These are phyloP conservation scores for Malus asiatica DNA, from an alignment of 306 rosid species.

Conservation along the genomic window DNA sequence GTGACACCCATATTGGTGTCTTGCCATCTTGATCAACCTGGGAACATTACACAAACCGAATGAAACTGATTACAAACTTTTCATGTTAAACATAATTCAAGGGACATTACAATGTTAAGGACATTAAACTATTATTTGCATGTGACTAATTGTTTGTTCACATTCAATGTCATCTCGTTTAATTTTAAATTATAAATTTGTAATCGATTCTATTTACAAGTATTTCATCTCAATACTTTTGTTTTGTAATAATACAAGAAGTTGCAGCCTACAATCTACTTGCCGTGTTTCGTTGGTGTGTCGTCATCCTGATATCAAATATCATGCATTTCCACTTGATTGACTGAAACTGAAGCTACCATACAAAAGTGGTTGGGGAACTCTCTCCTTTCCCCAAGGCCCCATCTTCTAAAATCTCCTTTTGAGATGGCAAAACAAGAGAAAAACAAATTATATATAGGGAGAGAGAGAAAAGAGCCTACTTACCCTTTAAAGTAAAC, in stretches of 20 bases:
- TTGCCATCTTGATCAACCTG: neutral
- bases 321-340: neutral
- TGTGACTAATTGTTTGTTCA: neutral
- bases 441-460: neutral
- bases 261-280: neutral
- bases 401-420: constrained; percentile 17
- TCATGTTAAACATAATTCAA: neutral
- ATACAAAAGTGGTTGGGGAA: constrained; percentile 20
- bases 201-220: neutral
- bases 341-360: neutral
- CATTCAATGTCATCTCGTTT: no score
- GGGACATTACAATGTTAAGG: neutral
- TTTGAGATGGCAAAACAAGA: constrained; percentile 5
- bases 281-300: neutral
- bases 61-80: neutral
- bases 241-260: neutral
- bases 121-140: neutral
- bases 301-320: neutral
- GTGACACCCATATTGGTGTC: neutral
- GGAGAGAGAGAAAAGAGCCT: neutral
- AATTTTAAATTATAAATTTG: no score
- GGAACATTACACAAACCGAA: neutral
- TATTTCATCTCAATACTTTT: neutral
- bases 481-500: neutral
- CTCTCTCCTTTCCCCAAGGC: constrained; percentile 23